These are phyloP conservation scores for Candida chauliodis DNA, from an alignment of 805 yeast genomes.

Conservation along the genomic window DNA sequence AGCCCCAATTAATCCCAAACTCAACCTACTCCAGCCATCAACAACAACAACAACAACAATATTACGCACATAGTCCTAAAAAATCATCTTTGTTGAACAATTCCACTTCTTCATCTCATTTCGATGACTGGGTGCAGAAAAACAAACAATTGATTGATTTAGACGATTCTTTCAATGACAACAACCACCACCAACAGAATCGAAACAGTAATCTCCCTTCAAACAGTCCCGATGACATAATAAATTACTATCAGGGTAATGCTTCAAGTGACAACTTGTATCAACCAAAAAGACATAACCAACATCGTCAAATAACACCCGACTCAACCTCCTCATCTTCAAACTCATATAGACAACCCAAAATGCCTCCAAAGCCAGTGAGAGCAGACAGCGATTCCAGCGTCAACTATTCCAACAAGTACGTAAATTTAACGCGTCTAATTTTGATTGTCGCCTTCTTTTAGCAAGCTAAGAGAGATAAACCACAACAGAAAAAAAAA, in stretches of 20 bases:
- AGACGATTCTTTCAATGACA: constrained; percentile 14
- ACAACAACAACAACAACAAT: too few species aligned
- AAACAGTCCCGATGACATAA: constrained; percentile 6
- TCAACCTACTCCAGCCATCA: constrained; percentile 9
- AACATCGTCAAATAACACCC: not conserved
- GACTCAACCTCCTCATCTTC: not conserved
- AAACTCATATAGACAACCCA: constrained; percentile 7
- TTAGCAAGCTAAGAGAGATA: too few species aligned
- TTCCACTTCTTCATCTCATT: constrained; percentile 26
- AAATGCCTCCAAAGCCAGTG: constrained; percentile 22
- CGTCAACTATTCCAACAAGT: constrained; percentile 25
- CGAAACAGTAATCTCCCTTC: not conserved
- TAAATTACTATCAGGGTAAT: constrained; percentile 1
- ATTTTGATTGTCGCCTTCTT: too few species aligned
- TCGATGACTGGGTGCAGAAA: constrained; percentile 58
- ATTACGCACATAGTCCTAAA: constrained; percentile 4
- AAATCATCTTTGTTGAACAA: constrained; percentile 1
- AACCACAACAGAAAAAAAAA: constrained; percentile 1
- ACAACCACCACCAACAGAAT: not conserved
- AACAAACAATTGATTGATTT: constrained; percentile 38
- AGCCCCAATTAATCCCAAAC: constrained; percentile 6
- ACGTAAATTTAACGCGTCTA: constrained; percentile 6
- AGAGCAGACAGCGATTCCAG: constrained; percentile 34
- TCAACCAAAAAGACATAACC: not conserved
- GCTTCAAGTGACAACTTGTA: not conserved